Evolutionary conservation across 1,284 basidiomycete species (phyloP).

Genomic region (Schizopora paradoxa): DNA sequence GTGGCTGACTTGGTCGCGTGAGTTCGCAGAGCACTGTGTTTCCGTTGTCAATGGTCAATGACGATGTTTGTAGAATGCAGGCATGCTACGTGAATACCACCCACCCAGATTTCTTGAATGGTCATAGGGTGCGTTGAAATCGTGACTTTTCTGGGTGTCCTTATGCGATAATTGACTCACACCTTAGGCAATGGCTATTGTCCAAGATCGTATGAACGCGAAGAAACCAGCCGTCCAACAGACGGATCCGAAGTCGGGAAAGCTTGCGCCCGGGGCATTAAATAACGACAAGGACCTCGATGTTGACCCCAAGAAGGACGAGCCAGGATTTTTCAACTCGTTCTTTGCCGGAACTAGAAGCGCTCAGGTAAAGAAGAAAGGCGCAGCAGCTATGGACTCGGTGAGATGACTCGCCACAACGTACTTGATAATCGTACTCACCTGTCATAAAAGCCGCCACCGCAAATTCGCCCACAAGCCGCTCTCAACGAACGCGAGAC

Average conservation of each 20-base stretch:
- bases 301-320: constrained; percentile 83
- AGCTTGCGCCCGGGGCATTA: constrained; percentile 54
- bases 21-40: constrained; percentile 26
- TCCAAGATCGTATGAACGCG: constrained; percentile 80
- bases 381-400: constrained; percentile 78
- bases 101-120: constrained; percentile 95
- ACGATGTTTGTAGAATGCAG: constrained; percentile 66
- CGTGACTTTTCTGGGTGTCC: constrained; percentile 6
- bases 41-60: constrained; percentile 2
- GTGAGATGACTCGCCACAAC: constrained; percentile 29
- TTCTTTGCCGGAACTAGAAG: constrained; percentile 76
- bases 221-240: constrained; percentile 61
- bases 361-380: constrained; percentile 67
- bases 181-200: constrained; percentile 86
- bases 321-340: constrained; percentile 90
- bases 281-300: constrained; percentile 96
- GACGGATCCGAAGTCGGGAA: constrained; percentile 67
- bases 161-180: neutral
- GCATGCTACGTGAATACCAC: constrained; percentile 99
- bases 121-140: constrained; percentile 66
- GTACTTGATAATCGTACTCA: constrained; percentile 10
- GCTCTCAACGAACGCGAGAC: constrained; percentile 92
- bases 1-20: constrained; percentile 88
- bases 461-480: constrained; percentile 87
- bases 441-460: constrained; percentile 57